Evolutionary conservation across 2,329 filamentous ascomycete species (phyloP), one percentile per base, ranked within the genome.

Genomic region (Pseudocercospora musae): DNA sequence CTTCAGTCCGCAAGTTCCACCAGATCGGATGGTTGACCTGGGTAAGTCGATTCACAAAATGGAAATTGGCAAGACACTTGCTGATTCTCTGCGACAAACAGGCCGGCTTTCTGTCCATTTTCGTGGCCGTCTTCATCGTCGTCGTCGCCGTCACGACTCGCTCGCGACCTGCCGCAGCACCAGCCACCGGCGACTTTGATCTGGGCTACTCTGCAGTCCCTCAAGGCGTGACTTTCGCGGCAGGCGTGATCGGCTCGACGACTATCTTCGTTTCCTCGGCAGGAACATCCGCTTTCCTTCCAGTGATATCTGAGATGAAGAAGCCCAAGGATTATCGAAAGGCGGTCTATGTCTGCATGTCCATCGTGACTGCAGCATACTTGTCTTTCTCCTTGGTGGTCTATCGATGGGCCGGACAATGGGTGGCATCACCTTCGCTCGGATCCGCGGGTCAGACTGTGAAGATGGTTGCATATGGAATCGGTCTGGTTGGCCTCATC

Each of bases 291-390:
- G 84, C 84, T 1, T 89, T 88, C 69, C 75, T 89, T 1, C 85
- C 85, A 4, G 84, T 89, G 62, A 88, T 89, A 58, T 84, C 82
- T 0, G 87, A 89, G 75, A 89, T 89, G 56, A 78, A 77, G 46
- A 78, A 80, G 29, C 86, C 86, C 0, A 78, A 77, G 20, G 84
- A 87, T 66, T 89, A 84, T 72, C 80, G 80, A 63, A 87, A 87
- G 72, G 82, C 86, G 0, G 77, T 88, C 0, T 87, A 82, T 69
- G 73, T 82, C 13, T 85, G 83, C 73, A 86, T 87, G 84, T 77
- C 73, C 15, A 73, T 88, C 57, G 84, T 86, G 4, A 83, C 81
- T 0, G 78, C 80, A 0, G 81, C 82, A 0, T 88, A 88, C 69
- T 77, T 87, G 10, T 79, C 81, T 31, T 86, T 87, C 70, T 81